Base-by-base conservation (phyloP, 176 grass and related monocot genomes). In the Pharus latifolius region DNA sequence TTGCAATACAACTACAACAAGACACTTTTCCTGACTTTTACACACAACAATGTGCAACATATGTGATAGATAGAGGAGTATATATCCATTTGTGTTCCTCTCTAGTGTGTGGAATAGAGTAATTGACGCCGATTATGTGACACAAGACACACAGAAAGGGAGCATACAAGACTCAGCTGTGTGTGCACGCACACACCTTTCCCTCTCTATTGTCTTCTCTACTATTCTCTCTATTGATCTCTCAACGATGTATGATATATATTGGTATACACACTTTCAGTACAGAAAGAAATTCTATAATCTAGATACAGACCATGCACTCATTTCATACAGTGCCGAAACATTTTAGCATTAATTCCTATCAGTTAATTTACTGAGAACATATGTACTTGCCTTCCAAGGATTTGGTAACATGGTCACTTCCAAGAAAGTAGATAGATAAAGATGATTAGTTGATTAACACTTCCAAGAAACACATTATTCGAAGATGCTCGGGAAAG, bases 361-460 rank as follows among this genome's bases (percentile, higher is more conserved):
- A 68, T 53, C 34, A 55, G 37, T 60, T 17, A 62, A 60, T 34
- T 37, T 84, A 74, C 19, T 29, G 54, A 60, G 30, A 73, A 60
- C 61, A 84, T 37, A 20, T 23, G 34, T 20, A 16, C 38, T 18
- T 69, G n/a, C n/a, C n/a, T n/a, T n/a, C n/a, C n/a, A n/a, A n/a
- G 45, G 62, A 47, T 30, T 28, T 47, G 40, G 40, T 48, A 56
- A 22, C 42, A 38, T 16, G 55, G 46, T 58, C 47, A 70, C 24
- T 45, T n/a, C n/a, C n/a, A n/a, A 41, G n/a, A 62, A 51, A 62
- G 77, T 42, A n/a, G 65, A 48, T 24, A 33, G n/a, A 13, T 32
- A 46, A 22, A 34, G 38, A 20, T 19, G 17, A 53, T 23, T 58
- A 30, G 22, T 49, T n/a, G n/a, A n/a, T n/a, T n/a, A n/a, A n/a